These are phyloP conservation scores for Mucor irregularis DNA, from an alignment of 371 early-diverging fungal genomes.

Conservation along the genomic window DNA sequence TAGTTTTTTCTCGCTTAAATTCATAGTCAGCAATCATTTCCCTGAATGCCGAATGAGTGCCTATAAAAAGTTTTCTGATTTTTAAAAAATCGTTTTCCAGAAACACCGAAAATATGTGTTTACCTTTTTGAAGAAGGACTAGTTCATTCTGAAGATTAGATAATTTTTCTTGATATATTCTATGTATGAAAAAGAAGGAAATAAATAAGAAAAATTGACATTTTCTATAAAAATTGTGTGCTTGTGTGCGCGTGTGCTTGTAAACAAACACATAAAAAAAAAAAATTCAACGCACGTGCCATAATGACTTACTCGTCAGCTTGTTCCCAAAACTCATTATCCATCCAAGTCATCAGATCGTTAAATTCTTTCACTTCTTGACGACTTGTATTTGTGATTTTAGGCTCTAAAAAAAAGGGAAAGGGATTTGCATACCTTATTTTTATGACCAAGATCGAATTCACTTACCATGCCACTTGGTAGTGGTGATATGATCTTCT, in stretches of 20 bases:
- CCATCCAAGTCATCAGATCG: constrained; percentile 50
- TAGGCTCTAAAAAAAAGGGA: neutral
- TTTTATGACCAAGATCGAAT: no score
- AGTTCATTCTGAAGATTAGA: constrained; percentile 26
- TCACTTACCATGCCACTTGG: neutral
- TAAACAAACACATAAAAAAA: no score
- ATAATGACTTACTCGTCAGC: constrained; percentile 40
- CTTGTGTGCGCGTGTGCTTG: no score
- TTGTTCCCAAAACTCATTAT: constrained; percentile 51
- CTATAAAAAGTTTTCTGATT: constrained; percentile 17
- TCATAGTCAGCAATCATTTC: constrained; percentile 44
- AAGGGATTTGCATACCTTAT: no score
- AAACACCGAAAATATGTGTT: neutral
- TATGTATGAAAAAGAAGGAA: neutral
- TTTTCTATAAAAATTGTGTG: neutral
- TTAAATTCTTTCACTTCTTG: constrained; percentile 30
- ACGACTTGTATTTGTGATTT: neutral
- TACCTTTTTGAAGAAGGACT: constrained; percentile 22
- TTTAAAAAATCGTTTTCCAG: neutral
- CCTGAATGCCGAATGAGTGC: constrained; percentile 43
- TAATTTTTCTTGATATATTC: constrained; percentile 22
- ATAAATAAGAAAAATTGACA: neutral
- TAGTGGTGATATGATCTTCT: no score
- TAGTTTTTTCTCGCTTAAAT: constrained; percentile 35
- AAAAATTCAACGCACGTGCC: constrained; percentile 6